A percentile compares a stretch with the other conserved stretches of the same genome.
These are phyloP conservation scores for Daldinia loculata DNA, from an alignment of 495 filamentous ascomycete genomes.

Conservation along the genomic window DNA sequence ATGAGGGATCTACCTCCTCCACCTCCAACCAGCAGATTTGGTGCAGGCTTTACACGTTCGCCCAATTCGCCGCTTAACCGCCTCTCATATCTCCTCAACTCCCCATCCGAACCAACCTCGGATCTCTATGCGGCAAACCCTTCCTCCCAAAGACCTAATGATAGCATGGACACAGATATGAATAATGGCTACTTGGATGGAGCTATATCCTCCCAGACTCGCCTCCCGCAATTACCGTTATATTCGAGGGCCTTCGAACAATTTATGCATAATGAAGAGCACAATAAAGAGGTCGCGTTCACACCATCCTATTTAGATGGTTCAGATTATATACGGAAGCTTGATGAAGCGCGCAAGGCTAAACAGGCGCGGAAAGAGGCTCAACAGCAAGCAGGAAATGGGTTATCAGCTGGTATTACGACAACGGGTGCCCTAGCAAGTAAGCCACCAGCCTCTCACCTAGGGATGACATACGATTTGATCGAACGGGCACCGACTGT, in stretches of 20 bases:
- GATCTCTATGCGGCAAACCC: constrained; percentile 52
- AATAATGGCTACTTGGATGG: constrained; percentile 46
- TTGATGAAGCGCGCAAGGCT: constrained; percentile 73
- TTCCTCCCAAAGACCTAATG: constrained; percentile 45
- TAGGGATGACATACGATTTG: constrained; percentile 84
- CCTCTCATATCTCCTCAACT: constrained; percentile 70
- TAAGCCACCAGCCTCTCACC: constrained; percentile 66
- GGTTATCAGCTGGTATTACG: constrained; percentile 23
- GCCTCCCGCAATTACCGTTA: constrained; percentile 53
- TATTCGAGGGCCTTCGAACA: constrained; percentile 71
- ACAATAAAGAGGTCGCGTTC: constrained; percentile 63
- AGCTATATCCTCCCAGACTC: constrained; percentile 47
- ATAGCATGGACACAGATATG: constrained; percentile 37
- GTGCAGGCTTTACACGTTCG: constrained; percentile 48
- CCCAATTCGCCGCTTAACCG: constrained; percentile 58
- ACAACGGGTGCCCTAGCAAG: constrained; percentile 22
- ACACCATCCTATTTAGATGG: constrained; percentile 81
- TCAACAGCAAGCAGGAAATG: constrained; percentile 27
- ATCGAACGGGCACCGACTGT: constrained; percentile 74
- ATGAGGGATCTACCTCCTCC: constrained; percentile 72
- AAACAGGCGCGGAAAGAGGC: constrained; percentile 54
- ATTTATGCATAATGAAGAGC: constrained; percentile 50
- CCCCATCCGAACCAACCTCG: constrained; percentile 55
- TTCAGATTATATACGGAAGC: constrained; percentile 77
- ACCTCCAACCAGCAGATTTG: constrained; percentile 77